These are phyloP conservation scores for Colletotrichum liaoningense DNA, from an alignment of 2,329 filamentous ascomycete species.

Conservation along the genomic window DNA sequence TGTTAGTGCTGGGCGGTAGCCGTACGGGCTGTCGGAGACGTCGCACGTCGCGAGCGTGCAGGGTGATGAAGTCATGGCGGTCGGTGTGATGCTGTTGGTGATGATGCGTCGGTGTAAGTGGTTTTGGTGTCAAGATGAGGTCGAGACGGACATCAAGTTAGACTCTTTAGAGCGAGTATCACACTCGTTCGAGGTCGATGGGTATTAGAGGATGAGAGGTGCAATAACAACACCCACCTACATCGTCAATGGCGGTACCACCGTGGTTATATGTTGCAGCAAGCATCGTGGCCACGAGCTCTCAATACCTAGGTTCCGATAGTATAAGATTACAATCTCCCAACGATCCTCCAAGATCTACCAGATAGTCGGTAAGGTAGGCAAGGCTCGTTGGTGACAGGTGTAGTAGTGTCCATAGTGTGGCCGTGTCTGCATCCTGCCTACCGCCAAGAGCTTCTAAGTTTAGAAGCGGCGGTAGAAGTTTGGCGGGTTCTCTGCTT, in stretches of 20 bases:
- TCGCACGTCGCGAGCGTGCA: slow-evolving; percentile 39
- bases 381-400: neutral
- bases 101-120: neutral
- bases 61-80: slow-evolving; percentile 2
- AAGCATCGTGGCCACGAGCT: neutral
- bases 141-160: neutral
- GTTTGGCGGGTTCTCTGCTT: neutral
- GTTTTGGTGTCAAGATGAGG: neutral
- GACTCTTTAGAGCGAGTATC: neutral
- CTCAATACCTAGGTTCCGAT: neutral
- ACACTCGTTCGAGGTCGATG: neutral
- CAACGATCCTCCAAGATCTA: neutral
- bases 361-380: neutral
- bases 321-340: neutral
- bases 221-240: neutral
- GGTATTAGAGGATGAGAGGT: too few species aligned
- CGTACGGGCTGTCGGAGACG: slow-evolving; percentile 39
- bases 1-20: slow-evolving; percentile 39
- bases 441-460: neutral
- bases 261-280: slow-evolving; percentile 5
- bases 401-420: neutral
- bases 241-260: neutral
- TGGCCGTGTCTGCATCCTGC: slow-evolving; percentile 3
- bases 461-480: slow-evolving; percentile 10
- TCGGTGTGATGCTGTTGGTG: neutral